Evolutionary conservation across 192 early-diverging fungal genomes (phyloP), one percentile per base, ranked within the genome.

Genomic region (Umbelopsis sp.): DNA sequence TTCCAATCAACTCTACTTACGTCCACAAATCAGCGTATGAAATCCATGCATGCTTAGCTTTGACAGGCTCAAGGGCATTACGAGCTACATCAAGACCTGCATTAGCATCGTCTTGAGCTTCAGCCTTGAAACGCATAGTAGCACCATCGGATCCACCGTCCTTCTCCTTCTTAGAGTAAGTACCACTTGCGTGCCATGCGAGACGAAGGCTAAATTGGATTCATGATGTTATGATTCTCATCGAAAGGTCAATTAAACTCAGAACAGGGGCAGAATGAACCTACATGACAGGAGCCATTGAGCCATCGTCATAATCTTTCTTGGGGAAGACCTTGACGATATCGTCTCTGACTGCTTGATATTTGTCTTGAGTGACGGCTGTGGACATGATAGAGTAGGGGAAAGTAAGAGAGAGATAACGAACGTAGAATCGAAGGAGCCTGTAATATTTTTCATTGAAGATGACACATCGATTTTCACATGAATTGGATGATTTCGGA

Each of bases 1-100:
- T n/a, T n/a, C n/a, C n/a, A n/a, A n/a, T 41, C 12, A 11, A 41
- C 38, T 24, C 3, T 45, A 71, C 74, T 66, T 71, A 76, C 74
- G 91, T 91, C 91, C 91, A 92, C 70, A 92, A 77, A 80, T 92
- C 91, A 44, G 88, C 91, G 76, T 92, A 89, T 32, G 87, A 82
- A 54, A 92, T 85, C 85, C 80, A 81, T 32, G 82, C 73, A 77
- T 85, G 69, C 65, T 89, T 86, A 54, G 81, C 66, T 75, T 91
- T 92, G 72, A 92, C 80, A 14, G 86, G 83, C 69, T 92, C 91
- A 6, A 92, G 69, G 47, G 81, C 68, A 9, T 77, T 43, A 32
- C 90, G 72, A 17, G 84, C 81, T 20, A 45, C 24, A 0, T 86
- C 73, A 24, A 85, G 73, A 54, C 91, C 91, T 52, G 85, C 85